phyloP scores from a whole-genome alignment of 306 rosid species.

The Psophocarpus tetragonolobus region DNA sequence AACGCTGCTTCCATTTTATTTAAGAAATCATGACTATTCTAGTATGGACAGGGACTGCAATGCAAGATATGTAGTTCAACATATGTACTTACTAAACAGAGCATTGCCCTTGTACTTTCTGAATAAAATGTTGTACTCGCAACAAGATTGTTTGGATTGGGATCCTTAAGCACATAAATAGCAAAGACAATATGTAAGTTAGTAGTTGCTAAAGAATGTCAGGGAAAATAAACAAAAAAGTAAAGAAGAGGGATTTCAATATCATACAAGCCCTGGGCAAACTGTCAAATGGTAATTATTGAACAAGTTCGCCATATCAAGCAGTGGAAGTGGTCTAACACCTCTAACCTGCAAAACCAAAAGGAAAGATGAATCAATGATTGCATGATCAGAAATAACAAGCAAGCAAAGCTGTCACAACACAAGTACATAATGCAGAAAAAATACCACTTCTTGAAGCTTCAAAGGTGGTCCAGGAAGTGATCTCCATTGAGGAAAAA shows the following conservation, averaged over 20 bases:
- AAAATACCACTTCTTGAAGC: conserved; percentile 98
- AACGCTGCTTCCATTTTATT: conserved; percentile 19
- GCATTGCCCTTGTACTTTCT: conserved; percentile 93
- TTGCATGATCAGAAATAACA: conserved; percentile 23
- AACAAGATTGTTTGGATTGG: conserved; percentile 93
- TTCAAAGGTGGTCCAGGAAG: conserved; percentile 97
- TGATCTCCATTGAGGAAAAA: conserved; percentile 96
- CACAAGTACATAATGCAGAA: conserved; percentile 25
- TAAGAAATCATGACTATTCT: background rate
- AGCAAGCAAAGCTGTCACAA: background rate
- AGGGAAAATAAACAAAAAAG: background rate
- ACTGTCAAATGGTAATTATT: conserved; percentile 66
- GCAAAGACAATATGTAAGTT: conserved; percentile 29
- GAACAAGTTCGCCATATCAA: conserved; percentile 82
- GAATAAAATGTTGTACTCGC: conserved; percentile 91
- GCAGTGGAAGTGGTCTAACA: conserved; percentile 81
- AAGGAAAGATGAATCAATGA: conserved; percentile 33
- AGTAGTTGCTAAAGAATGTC: conserved; percentile 25
- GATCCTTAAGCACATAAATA: conserved; percentile 63
- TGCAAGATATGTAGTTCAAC: conserved; percentile 5
- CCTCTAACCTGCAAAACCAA: conserved; percentile 88
- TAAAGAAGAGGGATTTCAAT: conserved; percentile 16
- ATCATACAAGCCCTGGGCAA: conserved; percentile 92
- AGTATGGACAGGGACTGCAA: background rate
- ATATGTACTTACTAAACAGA: conserved; percentile 78